These are phyloP conservation scores for Chrysochromulina parva DNA, from an alignment of 78 protist species.

Conservation along the genomic window DNA sequence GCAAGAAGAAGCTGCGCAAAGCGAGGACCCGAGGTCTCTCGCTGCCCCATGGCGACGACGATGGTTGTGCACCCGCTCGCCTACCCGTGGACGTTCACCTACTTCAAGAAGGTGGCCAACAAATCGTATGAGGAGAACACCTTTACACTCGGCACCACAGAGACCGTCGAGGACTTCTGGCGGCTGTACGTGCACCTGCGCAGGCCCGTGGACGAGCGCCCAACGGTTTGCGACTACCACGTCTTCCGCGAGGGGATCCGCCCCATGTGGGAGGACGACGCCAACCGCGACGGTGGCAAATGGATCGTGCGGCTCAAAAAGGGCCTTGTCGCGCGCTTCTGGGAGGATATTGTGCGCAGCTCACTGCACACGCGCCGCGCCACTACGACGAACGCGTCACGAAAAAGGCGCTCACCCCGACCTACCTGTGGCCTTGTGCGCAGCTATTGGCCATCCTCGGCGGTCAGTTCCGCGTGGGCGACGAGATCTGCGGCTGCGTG, in stretches of 20 bases:
- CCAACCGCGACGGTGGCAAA: constrained; percentile 15
- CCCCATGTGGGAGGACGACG: constrained; percentile 41
- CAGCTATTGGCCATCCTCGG: not conserved
- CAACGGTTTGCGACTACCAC: not conserved
- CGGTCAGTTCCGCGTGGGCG: not conserved
- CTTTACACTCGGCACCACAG: not conserved
- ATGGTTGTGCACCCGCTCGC: not conserved
- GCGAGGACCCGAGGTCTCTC: too few relatives aligned
- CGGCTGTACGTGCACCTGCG: constrained; percentile 12
- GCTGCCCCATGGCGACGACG: too few relatives aligned
- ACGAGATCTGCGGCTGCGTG: not conserved
- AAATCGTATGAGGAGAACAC: not conserved
- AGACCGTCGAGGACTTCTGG: not conserved
- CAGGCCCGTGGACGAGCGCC: not conserved
- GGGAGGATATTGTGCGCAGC: constrained; percentile 21
- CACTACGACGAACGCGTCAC: not conserved
- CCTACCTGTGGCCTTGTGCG: not conserved
- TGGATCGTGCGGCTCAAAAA: constrained; percentile 25
- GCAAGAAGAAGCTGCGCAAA: too few relatives aligned
- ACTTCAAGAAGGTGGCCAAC: constrained; percentile 7
- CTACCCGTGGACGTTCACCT: not conserved
- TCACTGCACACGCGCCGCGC: too few relatives aligned
- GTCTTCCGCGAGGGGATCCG: constrained; percentile 24
- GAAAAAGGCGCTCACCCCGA: too few relatives aligned
- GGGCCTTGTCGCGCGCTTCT: not conserved